Evolutionary conservation across 2,329 filamentous ascomycete genomes (phyloP).

Genomic region (Teratosphaeria pseudoeucalypti): DNA sequence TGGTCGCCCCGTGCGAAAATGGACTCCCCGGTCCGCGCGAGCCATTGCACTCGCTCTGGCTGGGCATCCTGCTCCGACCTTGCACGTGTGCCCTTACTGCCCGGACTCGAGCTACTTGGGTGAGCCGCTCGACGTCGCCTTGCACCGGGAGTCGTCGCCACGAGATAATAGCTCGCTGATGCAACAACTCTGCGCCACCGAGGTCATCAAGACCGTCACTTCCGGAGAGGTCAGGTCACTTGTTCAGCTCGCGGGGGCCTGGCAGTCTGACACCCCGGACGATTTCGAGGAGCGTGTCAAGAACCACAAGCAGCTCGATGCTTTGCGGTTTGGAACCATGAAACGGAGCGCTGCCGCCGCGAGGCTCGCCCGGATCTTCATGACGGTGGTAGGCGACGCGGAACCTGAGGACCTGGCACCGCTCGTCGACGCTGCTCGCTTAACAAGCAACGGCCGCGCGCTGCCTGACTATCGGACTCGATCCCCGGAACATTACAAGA

Average conservation of each 20-base stretch:
- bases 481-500: background rate
- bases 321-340: background rate
- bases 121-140: background rate
- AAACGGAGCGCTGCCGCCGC: background rate
- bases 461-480: background rate
- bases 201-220: slow-evolving; percentile 4
- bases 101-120: background rate
- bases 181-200: slow-evolving; percentile 40
- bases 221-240: background rate
- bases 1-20: slow-evolving; percentile 56
- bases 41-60: slow-evolving; percentile 69
- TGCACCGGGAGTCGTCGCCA: slow-evolving; percentile 24
- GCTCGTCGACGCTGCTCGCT: background rate
- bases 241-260: background rate
- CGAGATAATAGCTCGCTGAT: slow-evolving; percentile 50
- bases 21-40: slow-evolving; percentile 68
- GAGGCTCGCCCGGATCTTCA: background rate
- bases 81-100: slow-evolving; percentile 47
- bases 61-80: slow-evolving; percentile 62
- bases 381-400: background rate
- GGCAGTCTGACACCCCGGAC: background rate
- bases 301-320: background rate
- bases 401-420: background rate
- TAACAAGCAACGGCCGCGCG: background rate
- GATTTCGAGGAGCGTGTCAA: background rate